Conservation (phyloP, 306 rosid genomes). For the Cicer chorassanicum region DNA sequence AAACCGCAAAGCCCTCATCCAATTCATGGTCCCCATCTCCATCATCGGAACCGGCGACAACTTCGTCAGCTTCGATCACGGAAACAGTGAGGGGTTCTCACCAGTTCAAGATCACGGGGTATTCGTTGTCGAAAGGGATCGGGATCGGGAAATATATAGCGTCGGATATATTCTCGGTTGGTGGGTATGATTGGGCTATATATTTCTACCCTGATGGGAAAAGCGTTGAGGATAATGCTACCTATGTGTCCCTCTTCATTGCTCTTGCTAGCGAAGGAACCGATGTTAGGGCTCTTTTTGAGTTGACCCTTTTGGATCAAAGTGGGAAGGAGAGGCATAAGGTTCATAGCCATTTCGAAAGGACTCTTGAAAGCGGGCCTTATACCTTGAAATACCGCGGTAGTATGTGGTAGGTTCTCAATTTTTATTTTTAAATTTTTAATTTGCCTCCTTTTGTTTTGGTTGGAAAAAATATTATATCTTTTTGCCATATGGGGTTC, state of each 20-base stretch:
- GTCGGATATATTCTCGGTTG: slow-evolving; percentile 78
- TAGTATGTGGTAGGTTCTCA: slow-evolving; percentile 79
- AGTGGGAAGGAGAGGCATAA: slow-evolving; percentile 90
- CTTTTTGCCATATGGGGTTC: background rate
- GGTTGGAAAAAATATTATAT: background rate
- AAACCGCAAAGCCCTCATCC: slow-evolving; percentile 64
- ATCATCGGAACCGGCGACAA: slow-evolving; percentile 58
- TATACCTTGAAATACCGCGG: slow-evolving; percentile 91
- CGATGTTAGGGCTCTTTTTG: slow-evolving; percentile 87
- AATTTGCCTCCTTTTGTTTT: no score
- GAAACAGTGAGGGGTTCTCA: slow-evolving; percentile 81
- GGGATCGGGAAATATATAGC: slow-evolving; percentile 82
- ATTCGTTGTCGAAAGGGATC: slow-evolving; percentile 72
- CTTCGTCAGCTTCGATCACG: slow-evolving; percentile 73
- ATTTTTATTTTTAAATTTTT: background rate
- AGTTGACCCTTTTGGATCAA: slow-evolving; percentile 89
- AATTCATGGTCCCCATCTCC: slow-evolving; percentile 50
- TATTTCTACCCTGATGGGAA: slow-evolving; percentile 92
- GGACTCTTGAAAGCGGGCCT: slow-evolving; percentile 85
- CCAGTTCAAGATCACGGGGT: slow-evolving; percentile 80
- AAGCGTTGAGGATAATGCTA: slow-evolving; percentile 84
- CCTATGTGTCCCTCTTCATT: slow-evolving; percentile 80
- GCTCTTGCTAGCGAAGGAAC: slow-evolving; percentile 91
- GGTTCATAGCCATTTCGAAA: slow-evolving; percentile 91
- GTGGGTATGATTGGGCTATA: slow-evolving; percentile 92